Evolutionary conservation across 2,329 filamentous ascomycete species (phyloP).

Genomic region (Aspergillus aculeatinus): DNA sequence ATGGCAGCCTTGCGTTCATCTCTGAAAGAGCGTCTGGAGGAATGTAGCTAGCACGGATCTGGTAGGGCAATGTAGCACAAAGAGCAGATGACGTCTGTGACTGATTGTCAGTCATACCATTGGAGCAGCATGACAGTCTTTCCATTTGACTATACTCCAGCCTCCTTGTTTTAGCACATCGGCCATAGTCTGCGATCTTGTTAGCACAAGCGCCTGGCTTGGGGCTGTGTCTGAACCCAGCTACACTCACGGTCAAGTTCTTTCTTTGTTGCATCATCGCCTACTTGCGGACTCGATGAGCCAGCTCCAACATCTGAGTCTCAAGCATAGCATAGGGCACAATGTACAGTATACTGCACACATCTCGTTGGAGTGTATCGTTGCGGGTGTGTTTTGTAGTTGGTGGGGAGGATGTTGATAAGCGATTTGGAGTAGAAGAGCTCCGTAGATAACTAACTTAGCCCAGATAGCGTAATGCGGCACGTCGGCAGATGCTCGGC

Average conservation of each 20-base stretch:
- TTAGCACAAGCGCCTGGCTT: background rate
- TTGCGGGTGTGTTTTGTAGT: background rate
- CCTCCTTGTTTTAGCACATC: too few species aligned
- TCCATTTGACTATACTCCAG: too few species aligned
- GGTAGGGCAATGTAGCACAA: background rate
- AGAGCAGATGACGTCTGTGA: background rate
- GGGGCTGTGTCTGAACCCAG: background rate
- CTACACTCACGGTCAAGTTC: background rate
- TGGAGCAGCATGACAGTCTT: too few species aligned
- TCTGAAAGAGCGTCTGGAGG: background rate
- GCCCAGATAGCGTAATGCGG: too few species aligned
- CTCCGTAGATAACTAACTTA: too few species aligned
- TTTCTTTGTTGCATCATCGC: background rate
- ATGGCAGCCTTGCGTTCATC: background rate
- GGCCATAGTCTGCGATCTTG: background rate
- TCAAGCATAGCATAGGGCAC: too few species aligned
- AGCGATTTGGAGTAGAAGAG: background rate
- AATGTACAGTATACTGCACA: too few species aligned
- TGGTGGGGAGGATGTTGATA: background rate
- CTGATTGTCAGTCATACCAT: too few species aligned
- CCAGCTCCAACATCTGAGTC: too few species aligned
- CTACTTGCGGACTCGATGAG: background rate
- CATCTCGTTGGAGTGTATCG: too few species aligned
- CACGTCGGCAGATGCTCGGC: background rate
- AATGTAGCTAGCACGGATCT: background rate